Conservation (phyloP, 2,329 filamentous ascomycete genomes). For the Leptographium flavum region DNA sequence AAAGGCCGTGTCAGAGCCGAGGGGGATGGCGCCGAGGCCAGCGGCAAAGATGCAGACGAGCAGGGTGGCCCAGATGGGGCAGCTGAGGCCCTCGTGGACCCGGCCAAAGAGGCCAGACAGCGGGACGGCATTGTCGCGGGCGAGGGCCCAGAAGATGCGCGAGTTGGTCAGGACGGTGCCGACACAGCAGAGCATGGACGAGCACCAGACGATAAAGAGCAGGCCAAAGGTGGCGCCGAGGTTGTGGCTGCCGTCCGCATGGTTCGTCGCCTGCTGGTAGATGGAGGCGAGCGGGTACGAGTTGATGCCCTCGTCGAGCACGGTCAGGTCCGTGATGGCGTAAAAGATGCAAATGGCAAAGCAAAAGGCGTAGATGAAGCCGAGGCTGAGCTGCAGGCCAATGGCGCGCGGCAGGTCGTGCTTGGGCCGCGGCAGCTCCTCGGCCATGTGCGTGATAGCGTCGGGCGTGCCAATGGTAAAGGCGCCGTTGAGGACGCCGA, state of each 20-base stretch:
- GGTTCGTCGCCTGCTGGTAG: constrained; percentile 41
- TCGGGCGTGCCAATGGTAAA: constrained; percentile 52
- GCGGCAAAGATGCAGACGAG: constrained; percentile 36
- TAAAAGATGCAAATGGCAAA: constrained; percentile 38
- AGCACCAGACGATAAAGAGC: constrained; percentile 25
- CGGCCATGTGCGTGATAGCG: constrained; percentile 45
- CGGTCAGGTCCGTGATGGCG: constrained; percentile 38
- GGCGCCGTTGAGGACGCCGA: constrained; percentile 52
- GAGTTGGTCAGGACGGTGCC: constrained; percentile 36
- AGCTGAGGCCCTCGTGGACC: constrained; percentile 39
- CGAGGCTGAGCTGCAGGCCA: constrained; percentile 31
- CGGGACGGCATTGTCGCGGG: constrained; percentile 47
- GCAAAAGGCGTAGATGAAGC: constrained; percentile 33
- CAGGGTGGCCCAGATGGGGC: constrained; percentile 44
- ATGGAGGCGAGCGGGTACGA: constrained; percentile 49
- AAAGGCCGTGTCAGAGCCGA: constrained; percentile 40
- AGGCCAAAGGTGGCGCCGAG: constrained; percentile 23
- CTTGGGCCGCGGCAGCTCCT: constrained; percentile 37
- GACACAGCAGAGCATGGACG: constrained; percentile 31
- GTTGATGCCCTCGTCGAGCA: constrained; percentile 34
- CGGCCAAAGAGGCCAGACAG: constrained; percentile 35
- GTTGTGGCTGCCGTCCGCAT: constrained; percentile 26
- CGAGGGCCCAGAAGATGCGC: constrained; percentile 30
- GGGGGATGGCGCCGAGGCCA: constrained; percentile 39
- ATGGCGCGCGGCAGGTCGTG: constrained; percentile 36